Evolutionary conservation across 2,329 filamentous ascomycete genomes (phyloP).

Genomic region (Monilinia aucupariae): DNA sequence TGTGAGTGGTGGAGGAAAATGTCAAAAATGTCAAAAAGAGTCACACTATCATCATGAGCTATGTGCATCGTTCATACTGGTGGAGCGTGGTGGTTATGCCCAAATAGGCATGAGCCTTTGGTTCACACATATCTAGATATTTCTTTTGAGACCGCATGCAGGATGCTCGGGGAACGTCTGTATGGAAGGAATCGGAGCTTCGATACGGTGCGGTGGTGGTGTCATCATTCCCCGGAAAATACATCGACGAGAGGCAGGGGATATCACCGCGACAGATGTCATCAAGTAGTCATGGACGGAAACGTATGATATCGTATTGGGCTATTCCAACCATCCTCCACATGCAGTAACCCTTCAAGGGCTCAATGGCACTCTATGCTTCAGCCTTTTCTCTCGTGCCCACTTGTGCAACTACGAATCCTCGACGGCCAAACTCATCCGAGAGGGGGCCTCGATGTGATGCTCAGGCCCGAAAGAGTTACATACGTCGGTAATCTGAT

Average conservation of each 20-base stretch:
- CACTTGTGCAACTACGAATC: background rate
- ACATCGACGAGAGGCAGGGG: constrained; percentile 1
- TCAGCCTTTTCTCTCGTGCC: constrained; percentile 6
- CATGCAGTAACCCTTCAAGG: constrained; percentile 9
- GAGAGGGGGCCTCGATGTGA: constrained; percentile 1
- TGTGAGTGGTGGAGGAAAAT: constrained; percentile 11
- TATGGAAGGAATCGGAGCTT: background rate
- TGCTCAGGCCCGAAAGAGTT: background rate
- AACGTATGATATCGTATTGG: background rate
- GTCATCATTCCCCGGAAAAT: background rate
- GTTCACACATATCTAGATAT: too few species aligned
- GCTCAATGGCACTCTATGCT: constrained; percentile 1
- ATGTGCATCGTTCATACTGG: background rate
- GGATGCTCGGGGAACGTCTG: background rate
- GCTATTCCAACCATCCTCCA: background rate
- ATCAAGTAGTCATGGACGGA: background rate
- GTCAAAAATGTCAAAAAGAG: background rate
- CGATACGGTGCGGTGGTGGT: background rate
- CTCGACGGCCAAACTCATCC: background rate
- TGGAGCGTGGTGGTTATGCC: background rate
- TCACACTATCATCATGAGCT: background rate
- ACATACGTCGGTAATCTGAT: background rate
- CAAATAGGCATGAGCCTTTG: background rate
- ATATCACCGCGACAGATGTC: background rate
- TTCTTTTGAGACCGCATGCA: background rate